Percentiles rank a stretch among this genome's conserved stretches.
Evolutionary conservation across 2,329 filamentous ascomycete genomes (phyloP).

Genomic region (Exophiala mesophila): DNA sequence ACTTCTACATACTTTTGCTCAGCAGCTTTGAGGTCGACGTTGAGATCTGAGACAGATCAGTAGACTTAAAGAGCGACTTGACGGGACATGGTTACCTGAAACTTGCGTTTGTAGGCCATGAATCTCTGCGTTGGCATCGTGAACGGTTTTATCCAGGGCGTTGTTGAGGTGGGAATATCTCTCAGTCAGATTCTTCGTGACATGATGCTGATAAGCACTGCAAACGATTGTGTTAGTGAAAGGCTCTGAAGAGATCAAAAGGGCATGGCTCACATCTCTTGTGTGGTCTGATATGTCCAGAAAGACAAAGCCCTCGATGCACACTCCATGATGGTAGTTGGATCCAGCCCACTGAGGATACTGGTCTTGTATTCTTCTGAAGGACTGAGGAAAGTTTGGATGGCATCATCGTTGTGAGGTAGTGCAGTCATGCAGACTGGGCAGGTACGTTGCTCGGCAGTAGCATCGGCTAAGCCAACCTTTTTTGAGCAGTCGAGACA

Average conservation of each 20-base stretch:
- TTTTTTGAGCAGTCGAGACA: conserved; percentile 68
- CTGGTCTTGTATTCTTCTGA: conserved; percentile 88
- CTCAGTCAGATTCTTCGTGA: conserved; percentile 66
- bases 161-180: conserved; percentile 62
- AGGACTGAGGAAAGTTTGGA: conserved; percentile 66
- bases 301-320: conserved; percentile 73
- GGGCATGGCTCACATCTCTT: conserved; percentile 78
- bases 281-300: conserved; percentile 79
- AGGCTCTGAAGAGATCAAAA: too few relatives aligned
- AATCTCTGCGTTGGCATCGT: conserved; percentile 71
- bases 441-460: conserved; percentile 55
- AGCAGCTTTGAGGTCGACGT: conserved; percentile 58
- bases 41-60: conserved; percentile 44
- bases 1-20: conserved; percentile 70
- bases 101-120: conserved; percentile 61
- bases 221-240: too few relatives aligned
- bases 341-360: conserved; percentile 75
- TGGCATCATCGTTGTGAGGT: conserved; percentile 67
- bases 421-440: conserved; percentile 71
- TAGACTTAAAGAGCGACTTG: not conserved
- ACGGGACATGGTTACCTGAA: conserved; percentile 41
- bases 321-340: conserved; percentile 79
- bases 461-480: conserved; percentile 56
- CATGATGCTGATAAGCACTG: conserved; percentile 71
- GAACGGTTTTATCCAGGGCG: conserved; percentile 67